Percentiles rank a stretch among this genome's conserved stretches.
phyloP scores from a whole-genome alignment of 1,139 yeast species.

The Hansenula lynferdii region DNA sequence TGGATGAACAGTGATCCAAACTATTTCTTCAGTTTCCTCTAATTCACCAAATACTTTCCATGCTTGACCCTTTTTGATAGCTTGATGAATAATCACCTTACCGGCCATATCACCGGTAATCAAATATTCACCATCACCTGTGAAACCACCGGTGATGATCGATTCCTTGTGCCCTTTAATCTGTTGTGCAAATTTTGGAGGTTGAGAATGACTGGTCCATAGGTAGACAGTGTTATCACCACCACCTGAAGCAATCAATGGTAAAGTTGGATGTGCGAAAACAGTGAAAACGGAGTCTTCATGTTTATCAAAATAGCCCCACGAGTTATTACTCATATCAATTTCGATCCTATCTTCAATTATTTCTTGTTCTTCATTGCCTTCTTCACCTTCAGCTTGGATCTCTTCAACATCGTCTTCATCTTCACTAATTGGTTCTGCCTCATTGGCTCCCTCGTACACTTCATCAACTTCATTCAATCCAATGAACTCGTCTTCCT shows the following conservation, averaged over 20 bases:
- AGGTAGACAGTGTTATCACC: constrained; percentile 83
- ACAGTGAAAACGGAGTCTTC: constrained; percentile 78
- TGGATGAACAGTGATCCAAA: constrained; percentile 82
- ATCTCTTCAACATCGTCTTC: constrained; percentile 34
- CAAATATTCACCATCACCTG: constrained; percentile 72
- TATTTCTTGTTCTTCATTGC: constrained; percentile 26
- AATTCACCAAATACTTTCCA: constrained; percentile 72
- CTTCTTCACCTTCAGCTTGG: constrained; percentile 28
- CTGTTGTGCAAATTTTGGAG: constrained; percentile 74
- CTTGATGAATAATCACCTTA: constrained; percentile 65
- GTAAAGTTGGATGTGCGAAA: constrained; percentile 75
- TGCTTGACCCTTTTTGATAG: constrained; percentile 70
- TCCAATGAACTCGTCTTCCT: constrained; percentile 14
- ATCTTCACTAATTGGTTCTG: constrained; percentile 30
- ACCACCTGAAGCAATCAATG: constrained; percentile 85
- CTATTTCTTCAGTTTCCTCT: constrained; percentile 82
- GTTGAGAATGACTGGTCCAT: constrained; percentile 88
- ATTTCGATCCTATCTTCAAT: constrained; percentile 43
- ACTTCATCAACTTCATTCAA: constrained; percentile 24
- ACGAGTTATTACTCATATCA: constrained; percentile 85
- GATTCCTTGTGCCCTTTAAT: constrained; percentile 82
- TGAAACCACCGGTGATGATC: constrained; percentile 79
- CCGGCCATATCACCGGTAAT: constrained; percentile 97
- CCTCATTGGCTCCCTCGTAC: constrained; percentile 16
- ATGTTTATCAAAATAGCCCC: constrained; percentile 85